Evolutionary conservation across 805 yeast species (phyloP).

Genomic region (Pichia exigua): DNA sequence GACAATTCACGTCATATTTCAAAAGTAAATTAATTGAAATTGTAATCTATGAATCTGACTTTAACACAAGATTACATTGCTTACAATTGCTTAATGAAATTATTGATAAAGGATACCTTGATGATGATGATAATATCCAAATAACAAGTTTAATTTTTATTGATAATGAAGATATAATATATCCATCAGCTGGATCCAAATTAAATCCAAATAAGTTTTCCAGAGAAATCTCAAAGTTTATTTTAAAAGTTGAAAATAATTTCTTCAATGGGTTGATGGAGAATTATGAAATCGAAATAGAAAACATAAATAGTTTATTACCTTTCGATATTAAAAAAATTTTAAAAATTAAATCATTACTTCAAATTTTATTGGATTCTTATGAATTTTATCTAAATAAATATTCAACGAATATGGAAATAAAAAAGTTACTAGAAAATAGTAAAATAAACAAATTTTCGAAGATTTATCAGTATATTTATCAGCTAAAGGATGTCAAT

Average conservation of each 20-base stretch:
- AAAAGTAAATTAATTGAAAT: constrained; percentile 59
- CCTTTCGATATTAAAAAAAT: constrained; percentile 24
- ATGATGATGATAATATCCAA: constrained; percentile 43
- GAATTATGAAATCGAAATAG: constrained; percentile 27
- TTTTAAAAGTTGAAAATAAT: constrained; percentile 37
- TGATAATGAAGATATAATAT: constrained; percentile 22
- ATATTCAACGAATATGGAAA: constrained; percentile 9
- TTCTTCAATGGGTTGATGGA: constrained; percentile 32
- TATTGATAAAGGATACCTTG: constrained; percentile 53
- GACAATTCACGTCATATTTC: constrained; percentile 74
- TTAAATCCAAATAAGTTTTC: constrained; percentile 23
- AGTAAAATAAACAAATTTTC: constrained; percentile 16
- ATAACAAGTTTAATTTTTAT: constrained; percentile 34
- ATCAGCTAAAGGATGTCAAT: constrained; percentile 28
- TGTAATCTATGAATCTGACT: constrained; percentile 47
- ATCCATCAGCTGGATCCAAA: constrained; percentile 19
- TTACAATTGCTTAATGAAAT: constrained; percentile 48
- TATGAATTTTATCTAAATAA: constrained; percentile 17
- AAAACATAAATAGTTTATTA: constrained; percentile 15
- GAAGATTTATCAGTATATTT: constrained; percentile 28
- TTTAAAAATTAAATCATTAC: constrained; percentile 24
- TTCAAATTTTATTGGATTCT: constrained; percentile 26
- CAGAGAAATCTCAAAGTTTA: constrained; percentile 48
- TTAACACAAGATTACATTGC: constrained; percentile 44
- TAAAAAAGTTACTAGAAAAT: constrained; percentile 11